These are phyloP conservation scores for Skeletonema costatum DNA, from an alignment of 108 stramenopile genomes.

Conservation along the genomic window DNA sequence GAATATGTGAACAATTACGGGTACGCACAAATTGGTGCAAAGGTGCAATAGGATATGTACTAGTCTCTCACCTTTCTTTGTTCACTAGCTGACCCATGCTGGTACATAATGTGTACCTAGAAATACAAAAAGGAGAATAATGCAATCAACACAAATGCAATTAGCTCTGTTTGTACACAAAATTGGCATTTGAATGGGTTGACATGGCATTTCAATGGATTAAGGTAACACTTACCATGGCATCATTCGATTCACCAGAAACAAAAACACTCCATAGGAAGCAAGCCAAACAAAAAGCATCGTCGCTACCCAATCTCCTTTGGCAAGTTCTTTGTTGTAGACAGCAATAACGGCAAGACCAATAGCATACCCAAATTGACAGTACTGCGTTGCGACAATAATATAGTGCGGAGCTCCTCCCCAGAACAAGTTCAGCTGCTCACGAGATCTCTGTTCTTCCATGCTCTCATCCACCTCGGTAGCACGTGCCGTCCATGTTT, in stretches of 20 bases:
- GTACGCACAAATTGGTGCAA: not conserved
- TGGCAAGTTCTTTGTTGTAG: slow-evolving; percentile 39
- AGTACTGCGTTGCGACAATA: slow-evolving; percentile 71
- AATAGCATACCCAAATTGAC: slow-evolving; percentile 89
- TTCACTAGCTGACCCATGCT: slow-evolving; percentile 83
- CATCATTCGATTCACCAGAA: slow-evolving; percentile 57
- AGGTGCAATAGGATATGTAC: not conserved
- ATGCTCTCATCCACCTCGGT: slow-evolving; percentile 1
- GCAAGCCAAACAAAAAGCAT: slow-evolving; percentile 42
- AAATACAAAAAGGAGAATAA: not conserved
- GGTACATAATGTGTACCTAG: slow-evolving; percentile 82
- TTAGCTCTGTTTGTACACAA: not conserved
- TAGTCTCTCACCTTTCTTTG: slow-evolving; percentile 30
- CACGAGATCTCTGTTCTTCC: slow-evolving; percentile 12
- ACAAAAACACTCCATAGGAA: slow-evolving; percentile 68
- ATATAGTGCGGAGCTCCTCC: slow-evolving; percentile 68
- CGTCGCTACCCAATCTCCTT: not conserved
- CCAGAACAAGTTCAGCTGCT: slow-evolving; percentile 81
- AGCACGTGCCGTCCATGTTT: slow-evolving; percentile 15
- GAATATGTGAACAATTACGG: not conserved
- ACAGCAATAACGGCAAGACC: slow-evolving; percentile 71
- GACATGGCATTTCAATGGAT: not conserved
- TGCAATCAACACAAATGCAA: not conserved
- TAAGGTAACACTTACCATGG: slow-evolving; percentile 45
- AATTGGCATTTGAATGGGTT: not conserved